A percentile compares a stretch with the other conserved stretches of the same genome.
These are phyloP conservation scores for Lotus japonicus DNA, from an alignment of 306 rosid genomes.

Conservation along the genomic window DNA sequence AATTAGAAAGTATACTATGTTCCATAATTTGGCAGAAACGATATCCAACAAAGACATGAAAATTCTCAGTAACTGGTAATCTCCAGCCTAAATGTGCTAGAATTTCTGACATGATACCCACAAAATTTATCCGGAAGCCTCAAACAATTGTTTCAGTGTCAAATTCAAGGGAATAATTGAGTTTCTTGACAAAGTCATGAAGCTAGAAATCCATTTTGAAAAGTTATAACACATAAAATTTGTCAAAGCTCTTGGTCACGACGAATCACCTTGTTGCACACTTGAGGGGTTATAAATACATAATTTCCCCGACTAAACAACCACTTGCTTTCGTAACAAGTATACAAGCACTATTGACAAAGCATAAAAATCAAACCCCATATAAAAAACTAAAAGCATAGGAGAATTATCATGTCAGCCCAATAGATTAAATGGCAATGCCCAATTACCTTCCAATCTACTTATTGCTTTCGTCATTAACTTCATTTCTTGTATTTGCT, in stretches of 20 bases:
- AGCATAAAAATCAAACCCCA: slow-evolving; percentile 12
- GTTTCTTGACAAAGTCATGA: slow-evolving; percentile 8
- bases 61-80: background rate
- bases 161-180: background rate
- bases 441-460: slow-evolving; percentile 73
- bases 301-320: background rate
- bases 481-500: slow-evolving; percentile 90
- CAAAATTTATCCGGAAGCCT: background rate
- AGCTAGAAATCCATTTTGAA: slow-evolving; percentile 5
- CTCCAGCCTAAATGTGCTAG: background rate
- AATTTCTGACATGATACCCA: slow-evolving; percentile 11
- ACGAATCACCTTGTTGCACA: background rate
- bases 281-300: background rate
- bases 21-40: slow-evolving; percentile 28
- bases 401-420: slow-evolving; percentile 1
- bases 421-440: slow-evolving; percentile 19
- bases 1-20: slow-evolving; percentile 32
- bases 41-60: slow-evolving; percentile 5
- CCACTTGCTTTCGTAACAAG: background rate
- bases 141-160: background rate
- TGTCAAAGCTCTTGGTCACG: slow-evolving; percentile 11
- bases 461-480: slow-evolving; percentile 66
- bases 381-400: slow-evolving; percentile 15
- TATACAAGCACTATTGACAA: slow-evolving; percentile 11
- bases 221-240: background rate